A percentile compares a stretch with the other conserved stretches of the same genome.
Evolutionary conservation across 2,329 filamentous ascomycete species (phyloP).

Genomic region (Fusarium foetens): DNA sequence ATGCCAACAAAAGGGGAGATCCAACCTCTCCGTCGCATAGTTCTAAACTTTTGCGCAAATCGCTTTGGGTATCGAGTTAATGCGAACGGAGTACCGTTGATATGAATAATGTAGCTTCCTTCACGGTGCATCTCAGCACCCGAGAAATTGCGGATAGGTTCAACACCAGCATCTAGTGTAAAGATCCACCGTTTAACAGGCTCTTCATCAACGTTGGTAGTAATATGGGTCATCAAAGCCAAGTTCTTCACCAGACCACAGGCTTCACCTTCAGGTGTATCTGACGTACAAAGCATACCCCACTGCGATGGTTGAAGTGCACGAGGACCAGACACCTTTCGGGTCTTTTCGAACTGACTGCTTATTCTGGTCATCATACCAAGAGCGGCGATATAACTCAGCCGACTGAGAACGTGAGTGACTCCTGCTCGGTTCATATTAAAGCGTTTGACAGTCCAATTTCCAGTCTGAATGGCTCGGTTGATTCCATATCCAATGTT

Average conservation of each 20-base stretch:
- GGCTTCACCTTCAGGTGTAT: slow-evolving; percentile 98
- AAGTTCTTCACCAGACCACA: slow-evolving; percentile 98
- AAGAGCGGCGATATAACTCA: slow-evolving; percentile 95
- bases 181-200: slow-evolving; percentile 89
- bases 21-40: slow-evolving; percentile 86
- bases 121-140: slow-evolving; percentile 88
- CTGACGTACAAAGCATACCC: slow-evolving; percentile 96
- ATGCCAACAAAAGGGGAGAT: slow-evolving; percentile 98
- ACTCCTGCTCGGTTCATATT: slow-evolving; percentile 98
- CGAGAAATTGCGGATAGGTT: slow-evolving; percentile 73
- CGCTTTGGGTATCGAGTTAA: slow-evolving; percentile 86
- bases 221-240: slow-evolving; percentile 99
- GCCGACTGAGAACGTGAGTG: slow-evolving; percentile 91
- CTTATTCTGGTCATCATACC: slow-evolving; percentile 99
- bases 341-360: slow-evolving; percentile 98
- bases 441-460: slow-evolving; percentile 98
- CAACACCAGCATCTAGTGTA: slow-evolving; percentile 84
- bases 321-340: slow-evolving; percentile 95
- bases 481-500: slow-evolving; percentile 94
- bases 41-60: slow-evolving; percentile 86
- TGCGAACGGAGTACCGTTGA: slow-evolving; percentile 95
- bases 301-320: slow-evolving; percentile 97
- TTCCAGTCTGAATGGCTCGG: slow-evolving; percentile 94
- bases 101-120: slow-evolving; percentile 88
- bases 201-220: slow-evolving; percentile 92